Conservation (phyloP, 176 grass and related monocot species). For the Typha latifolia region DNA sequence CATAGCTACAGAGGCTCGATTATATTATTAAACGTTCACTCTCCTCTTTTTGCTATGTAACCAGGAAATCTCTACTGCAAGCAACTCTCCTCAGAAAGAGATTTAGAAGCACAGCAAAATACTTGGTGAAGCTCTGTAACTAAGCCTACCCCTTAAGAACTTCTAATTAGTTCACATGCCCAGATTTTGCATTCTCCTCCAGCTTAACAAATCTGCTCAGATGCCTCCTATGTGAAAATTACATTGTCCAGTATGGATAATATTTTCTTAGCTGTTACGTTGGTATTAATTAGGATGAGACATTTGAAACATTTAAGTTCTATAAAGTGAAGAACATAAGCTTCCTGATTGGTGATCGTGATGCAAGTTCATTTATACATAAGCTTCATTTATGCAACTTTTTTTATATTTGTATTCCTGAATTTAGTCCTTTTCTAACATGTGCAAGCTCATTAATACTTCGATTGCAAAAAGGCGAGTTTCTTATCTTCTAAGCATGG, state of each 20-base stretch:
- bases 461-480: no score
- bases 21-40: background rate
- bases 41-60: conserved; percentile 12
- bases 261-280: background rate
- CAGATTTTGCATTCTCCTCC: conserved; percentile 87
- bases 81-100: conserved; percentile 96
- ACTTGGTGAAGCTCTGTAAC: conserved; percentile 80
- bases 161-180: conserved; percentile 94
- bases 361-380: no score
- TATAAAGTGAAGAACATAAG: no score
- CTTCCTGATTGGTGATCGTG: no score
- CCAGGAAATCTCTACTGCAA: conserved; percentile 94
- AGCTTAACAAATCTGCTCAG: conserved; percentile 98
- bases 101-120: conserved; percentile 99
- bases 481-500: no score
- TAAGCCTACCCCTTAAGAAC: conserved; percentile 90
- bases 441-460: no score
- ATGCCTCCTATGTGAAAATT: conserved; percentile 26
- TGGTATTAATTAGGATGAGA: background rate
- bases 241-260: background rate
- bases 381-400: no score
- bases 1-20: no score
- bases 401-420: no score
- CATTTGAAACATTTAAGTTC: no score
- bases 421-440: no score